phyloP scores from a whole-genome alignment of 2,329 filamentous ascomycete genomes.

The Pezicula radicicola region DNA sequence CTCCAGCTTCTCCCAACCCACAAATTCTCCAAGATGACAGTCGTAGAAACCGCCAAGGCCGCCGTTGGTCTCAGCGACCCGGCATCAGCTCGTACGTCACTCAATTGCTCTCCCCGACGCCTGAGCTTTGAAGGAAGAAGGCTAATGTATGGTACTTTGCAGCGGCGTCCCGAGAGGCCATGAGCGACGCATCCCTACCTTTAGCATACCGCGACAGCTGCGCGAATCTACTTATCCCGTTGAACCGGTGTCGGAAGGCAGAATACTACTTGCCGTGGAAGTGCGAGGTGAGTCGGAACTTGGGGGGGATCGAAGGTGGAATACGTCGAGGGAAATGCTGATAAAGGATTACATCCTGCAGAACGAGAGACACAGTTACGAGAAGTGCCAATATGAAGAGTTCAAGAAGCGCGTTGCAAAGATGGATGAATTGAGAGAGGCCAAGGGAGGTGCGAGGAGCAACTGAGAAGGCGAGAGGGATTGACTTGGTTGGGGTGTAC shows the following conservation, averaged over 20 bases:
- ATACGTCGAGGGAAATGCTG: neutral
- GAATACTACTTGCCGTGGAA: slow-evolving; percentile 97
- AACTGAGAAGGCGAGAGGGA: slow-evolving; percentile 53
- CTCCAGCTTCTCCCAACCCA: neutral
- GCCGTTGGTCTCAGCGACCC: slow-evolving; percentile 39
- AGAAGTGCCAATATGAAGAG: slow-evolving; percentile 98
- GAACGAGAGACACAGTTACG: slow-evolving; percentile 96
- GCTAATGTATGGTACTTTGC: slow-evolving; percentile 12
- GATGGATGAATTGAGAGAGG: slow-evolving; percentile 93
- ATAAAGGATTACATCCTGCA: slow-evolving; percentile 33
- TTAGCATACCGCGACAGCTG: slow-evolving; percentile 93
- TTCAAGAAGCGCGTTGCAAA: slow-evolving; percentile 98
- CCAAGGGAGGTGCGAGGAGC: slow-evolving; percentile 80
- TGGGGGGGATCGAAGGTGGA: neutral
- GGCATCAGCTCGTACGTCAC: slow-evolving; percentile 17
- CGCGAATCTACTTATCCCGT: slow-evolving; percentile 87
- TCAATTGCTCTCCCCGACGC: slow-evolving; percentile 1
- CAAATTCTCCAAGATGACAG: slow-evolving; percentile 35
- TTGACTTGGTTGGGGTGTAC: neutral
- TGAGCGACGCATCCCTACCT: slow-evolving; percentile 86
- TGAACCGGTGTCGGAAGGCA: slow-evolving; percentile 91
- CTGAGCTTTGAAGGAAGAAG: neutral
- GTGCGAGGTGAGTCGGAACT: slow-evolving; percentile 70
- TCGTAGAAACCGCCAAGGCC: slow-evolving; percentile 44
- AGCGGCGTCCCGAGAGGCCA: slow-evolving; percentile 86